Percentiles rank a stretch among this genome's conserved stretches.
phyloP scores from a whole-genome alignment of 768 basidiomycete species.

The Agrocybe chaxingu region DNA sequence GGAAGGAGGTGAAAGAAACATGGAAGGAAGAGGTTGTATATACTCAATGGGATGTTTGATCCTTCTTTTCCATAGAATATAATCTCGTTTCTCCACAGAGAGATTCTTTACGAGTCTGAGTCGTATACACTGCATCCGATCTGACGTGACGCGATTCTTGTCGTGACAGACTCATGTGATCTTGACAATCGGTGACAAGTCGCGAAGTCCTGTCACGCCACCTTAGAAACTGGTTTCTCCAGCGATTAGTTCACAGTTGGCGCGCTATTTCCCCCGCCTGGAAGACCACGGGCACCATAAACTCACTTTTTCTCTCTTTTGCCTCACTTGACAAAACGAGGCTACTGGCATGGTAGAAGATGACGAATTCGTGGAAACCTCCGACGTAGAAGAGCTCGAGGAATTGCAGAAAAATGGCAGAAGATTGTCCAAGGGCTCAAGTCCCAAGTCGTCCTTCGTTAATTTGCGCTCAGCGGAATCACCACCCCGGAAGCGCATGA shows the following conservation, averaged over 20 bases:
- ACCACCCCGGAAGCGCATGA: constrained; percentile 36
- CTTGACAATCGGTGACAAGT: neutral
- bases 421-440: neutral
- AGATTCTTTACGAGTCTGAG: neutral
- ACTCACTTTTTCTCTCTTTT: neutral
- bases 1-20: constrained; percentile 16
- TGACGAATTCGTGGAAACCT: constrained; percentile 57
- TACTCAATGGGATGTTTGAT: constrained; percentile 56
- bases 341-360: constrained; percentile 16
- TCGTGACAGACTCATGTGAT: constrained; percentile 3
- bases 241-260: neutral
- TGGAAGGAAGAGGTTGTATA: constrained; percentile 22
- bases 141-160: too few relatives aligned
- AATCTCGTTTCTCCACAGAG: neutral
- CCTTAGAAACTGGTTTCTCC: neutral
- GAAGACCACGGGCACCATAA: neutral
- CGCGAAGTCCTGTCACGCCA: neutral
- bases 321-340: neutral
- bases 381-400: constrained; percentile 60
- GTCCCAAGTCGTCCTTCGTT: constrained; percentile 2
- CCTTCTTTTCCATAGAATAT: neutral
- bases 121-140: too few relatives aligned
- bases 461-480: constrained; percentile 5
- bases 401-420: constrained; percentile 21
- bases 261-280: neutral